Percentiles rank a stretch among this genome's conserved stretches.
Evolutionary conservation across 441 rosid species (phyloP).

Genomic region (Breynia disticha): DNA sequence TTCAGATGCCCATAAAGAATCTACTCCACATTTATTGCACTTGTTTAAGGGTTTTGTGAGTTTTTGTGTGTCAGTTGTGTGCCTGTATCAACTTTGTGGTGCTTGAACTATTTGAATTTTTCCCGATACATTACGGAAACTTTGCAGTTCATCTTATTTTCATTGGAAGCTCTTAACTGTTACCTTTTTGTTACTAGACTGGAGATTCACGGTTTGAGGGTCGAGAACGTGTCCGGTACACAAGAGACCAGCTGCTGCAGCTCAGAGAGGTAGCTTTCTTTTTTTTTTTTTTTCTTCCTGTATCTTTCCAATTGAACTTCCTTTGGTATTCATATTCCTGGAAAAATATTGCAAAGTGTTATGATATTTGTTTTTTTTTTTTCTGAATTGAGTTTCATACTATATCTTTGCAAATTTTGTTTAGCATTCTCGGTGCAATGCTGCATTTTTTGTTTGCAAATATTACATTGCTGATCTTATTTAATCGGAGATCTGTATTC

Average conservation of each 20-base stretch:
- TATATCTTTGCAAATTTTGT: not conserved
- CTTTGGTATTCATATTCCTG: too few relatives aligned
- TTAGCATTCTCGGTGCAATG: too few relatives aligned
- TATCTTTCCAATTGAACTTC: not conserved
- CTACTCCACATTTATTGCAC: constrained; percentile 27
- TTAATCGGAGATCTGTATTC: not conserved
- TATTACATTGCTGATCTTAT: too few relatives aligned
- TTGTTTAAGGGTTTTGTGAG: not conserved
- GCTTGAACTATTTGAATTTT: too few relatives aligned
- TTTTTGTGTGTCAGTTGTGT: too few relatives aligned
- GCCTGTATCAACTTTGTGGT: too few relatives aligned
- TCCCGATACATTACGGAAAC: too few relatives aligned
- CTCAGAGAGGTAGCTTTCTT: constrained; percentile 58
- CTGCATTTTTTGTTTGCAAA: too few relatives aligned
- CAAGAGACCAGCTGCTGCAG: constrained; percentile 67
- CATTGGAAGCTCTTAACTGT: constrained; percentile 14
- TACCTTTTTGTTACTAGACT: constrained; percentile 29
- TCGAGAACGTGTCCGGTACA: constrained; percentile 49
- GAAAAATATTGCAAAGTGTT: too few relatives aligned
- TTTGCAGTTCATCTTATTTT: not conserved
- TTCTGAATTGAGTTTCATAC: too few relatives aligned
- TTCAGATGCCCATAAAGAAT: constrained; percentile 44
- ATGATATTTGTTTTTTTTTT: too few relatives aligned
- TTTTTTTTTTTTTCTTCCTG: too few relatives aligned
- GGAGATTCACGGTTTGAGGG: constrained; percentile 63